phyloP scores from a whole-genome alignment of 2,329 filamentous ascomycete genomes.

The Tolypocladium ovalisporum region DNA sequence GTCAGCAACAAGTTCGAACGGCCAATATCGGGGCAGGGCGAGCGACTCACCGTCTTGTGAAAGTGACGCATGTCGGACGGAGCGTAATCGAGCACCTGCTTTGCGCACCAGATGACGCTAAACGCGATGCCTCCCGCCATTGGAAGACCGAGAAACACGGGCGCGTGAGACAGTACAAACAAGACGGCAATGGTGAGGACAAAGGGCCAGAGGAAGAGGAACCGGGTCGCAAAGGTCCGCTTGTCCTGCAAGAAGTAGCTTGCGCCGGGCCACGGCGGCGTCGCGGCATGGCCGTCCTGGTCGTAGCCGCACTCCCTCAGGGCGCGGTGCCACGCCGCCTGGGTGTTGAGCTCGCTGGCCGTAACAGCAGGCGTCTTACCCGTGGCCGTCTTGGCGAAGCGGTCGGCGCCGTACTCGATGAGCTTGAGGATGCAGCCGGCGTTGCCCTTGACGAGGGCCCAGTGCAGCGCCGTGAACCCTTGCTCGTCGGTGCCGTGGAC shows the following conservation, averaged over 20 bases:
- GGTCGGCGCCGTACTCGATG: slow-evolving; percentile 88
- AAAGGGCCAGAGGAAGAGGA: slow-evolving; percentile 86
- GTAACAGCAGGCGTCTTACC: slow-evolving; percentile 85
- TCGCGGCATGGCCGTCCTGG: slow-evolving; percentile 60
- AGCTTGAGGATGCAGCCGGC: slow-evolving; percentile 84
- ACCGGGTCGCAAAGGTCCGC: slow-evolving; percentile 66
- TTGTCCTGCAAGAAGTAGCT: slow-evolving; percentile 67
- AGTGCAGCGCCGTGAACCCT: slow-evolving; percentile 90
- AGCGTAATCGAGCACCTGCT: slow-evolving; percentile 69
- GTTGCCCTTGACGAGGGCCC: slow-evolving; percentile 91
- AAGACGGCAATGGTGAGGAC: slow-evolving; percentile 61
- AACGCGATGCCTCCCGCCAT: slow-evolving; percentile 55
- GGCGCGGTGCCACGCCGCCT: slow-evolving; percentile 69
- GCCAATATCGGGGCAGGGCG: background rate
- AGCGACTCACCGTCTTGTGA: slow-evolving; percentile 65
- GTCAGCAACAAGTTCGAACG: slow-evolving; percentile 3
- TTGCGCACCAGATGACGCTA: slow-evolving; percentile 64
- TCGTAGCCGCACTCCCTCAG: slow-evolving; percentile 78
- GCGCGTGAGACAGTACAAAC: slow-evolving; percentile 61
- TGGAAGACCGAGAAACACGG: slow-evolving; percentile 67
- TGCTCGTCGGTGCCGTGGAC: slow-evolving; percentile 85
- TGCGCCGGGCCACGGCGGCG: slow-evolving; percentile 60
- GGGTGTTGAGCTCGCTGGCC: slow-evolving; percentile 82
- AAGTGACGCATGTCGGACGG: slow-evolving; percentile 82
- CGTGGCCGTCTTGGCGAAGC: slow-evolving; percentile 78